phyloP scores from a whole-genome alignment of 768 basidiomycete genomes.

The Trametes cingulata region DNA sequence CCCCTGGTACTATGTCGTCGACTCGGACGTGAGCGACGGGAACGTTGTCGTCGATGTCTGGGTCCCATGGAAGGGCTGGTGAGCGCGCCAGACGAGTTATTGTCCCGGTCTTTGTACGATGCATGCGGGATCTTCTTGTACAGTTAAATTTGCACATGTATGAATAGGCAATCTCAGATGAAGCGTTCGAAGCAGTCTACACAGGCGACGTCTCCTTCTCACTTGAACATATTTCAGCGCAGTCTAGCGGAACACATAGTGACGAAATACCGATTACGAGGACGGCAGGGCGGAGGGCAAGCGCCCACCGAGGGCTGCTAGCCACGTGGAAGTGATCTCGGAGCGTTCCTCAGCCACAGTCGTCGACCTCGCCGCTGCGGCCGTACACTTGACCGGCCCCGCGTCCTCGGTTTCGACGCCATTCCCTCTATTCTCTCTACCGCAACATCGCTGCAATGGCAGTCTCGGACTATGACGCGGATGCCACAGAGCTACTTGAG shows the following conservation, averaged over 20 bases:
- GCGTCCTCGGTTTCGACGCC: slow-evolving; percentile 9
- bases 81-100: not conserved
- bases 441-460: slow-evolving; percentile 15
- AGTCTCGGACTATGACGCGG: slow-evolving; percentile 60
- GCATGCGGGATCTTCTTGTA: slow-evolving; percentile 8
- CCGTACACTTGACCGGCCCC: slow-evolving; percentile 8
- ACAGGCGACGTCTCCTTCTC: no score
- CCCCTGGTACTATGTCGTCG: slow-evolving; percentile 84
- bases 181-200: not conserved
- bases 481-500: slow-evolving; percentile 91
- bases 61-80: slow-evolving; percentile 95
- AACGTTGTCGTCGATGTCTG: slow-evolving; percentile 73
- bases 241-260: no score
- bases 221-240: no score
- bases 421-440: not conserved
- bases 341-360: slow-evolving; percentile 20
- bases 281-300: not conserved
- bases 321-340: slow-evolving; percentile 14
- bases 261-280: not conserved
- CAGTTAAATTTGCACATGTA: slow-evolving; percentile 1
- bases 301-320: not conserved
- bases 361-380: slow-evolving; percentile 19
- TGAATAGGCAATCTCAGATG: not conserved
- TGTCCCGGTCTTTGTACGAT: not conserved
- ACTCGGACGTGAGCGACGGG: slow-evolving; percentile 51